Evolutionary conservation across 371 early-diverging fungal species (phyloP), one percentile per base, ranked within the genome.

Genomic region (Catenaria anguillulae): DNA sequence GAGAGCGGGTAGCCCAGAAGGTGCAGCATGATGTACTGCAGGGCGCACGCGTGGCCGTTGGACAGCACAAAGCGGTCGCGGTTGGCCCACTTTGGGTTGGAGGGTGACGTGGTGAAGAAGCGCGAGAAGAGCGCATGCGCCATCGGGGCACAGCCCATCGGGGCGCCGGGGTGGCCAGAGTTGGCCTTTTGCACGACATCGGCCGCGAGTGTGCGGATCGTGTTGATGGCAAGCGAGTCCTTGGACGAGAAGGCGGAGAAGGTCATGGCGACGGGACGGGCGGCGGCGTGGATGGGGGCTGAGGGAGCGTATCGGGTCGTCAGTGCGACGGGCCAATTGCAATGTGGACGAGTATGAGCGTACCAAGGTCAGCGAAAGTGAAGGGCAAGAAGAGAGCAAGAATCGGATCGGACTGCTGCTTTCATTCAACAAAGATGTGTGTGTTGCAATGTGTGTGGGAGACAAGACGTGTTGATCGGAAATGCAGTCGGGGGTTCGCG

Each of bases 141-240:
- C 84, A 90, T 83, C n/a, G 97, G 96, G 43, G 98, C 97, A 67
- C 93, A 90, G 29, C 98, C 98, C 85, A 98, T 89, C 37, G 97
- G 97, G 37, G 98, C 94, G 66, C 99, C 99, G 62, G 99, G 98
- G 71, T 99, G 99, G 13, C 99, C 99, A 65, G 93, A 90, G 71
- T 92, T 89, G 68, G 97, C 91, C 65, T 86, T 87, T 70, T 89
- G 86, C 40, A 97, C 95, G 64, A 88, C 87, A 74, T 98, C 98
- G 42, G 93, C 92, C 34, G 95, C 86, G 29, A 98, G 79, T 35
- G 80, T 78, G 70, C 98, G 86, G 71, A 99, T 87, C 61, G 98
- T 97, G 77, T 96, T 86, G 76, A 97, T 80, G 56, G 86, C 73
- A 59, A 68, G 74, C 60, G 71, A 68, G 71, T 91, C 90, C 60